A percentile compares a stretch with the other conserved stretches of the same genome.
Evolutionary conservation across 192 early-diverging fungal species (phyloP).

Genomic region (Linnemannia hyalina): DNA sequence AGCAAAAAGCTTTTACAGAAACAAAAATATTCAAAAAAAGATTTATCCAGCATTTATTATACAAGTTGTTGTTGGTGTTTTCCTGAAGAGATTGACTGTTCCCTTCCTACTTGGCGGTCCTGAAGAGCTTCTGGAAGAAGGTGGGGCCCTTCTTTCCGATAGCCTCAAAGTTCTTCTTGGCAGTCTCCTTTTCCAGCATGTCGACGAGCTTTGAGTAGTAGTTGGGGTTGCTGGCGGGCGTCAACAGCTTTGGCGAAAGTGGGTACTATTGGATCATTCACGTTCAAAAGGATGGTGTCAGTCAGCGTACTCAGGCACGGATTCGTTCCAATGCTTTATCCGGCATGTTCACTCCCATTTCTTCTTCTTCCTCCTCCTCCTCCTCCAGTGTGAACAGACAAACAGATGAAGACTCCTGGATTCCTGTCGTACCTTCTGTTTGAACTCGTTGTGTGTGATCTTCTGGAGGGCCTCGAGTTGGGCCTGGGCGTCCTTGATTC

Average conservation of each 20-base stretch:
- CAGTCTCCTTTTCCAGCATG: conserved; percentile 62
- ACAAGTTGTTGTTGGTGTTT: not conserved
- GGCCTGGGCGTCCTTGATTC: conserved; percentile 45
- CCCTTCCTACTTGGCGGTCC: conserved; percentile 34
- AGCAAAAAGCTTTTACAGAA: not conserved
- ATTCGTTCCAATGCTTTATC: not conserved
- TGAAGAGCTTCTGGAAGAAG: conserved; percentile 51
- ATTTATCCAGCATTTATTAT: conserved; percentile 2
- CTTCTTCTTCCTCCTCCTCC: too few species aligned
- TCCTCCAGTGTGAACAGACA: too few species aligned
- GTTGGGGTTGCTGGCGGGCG: conserved; percentile 67
- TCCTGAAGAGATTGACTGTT: not conserved
- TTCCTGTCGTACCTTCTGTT: conserved; percentile 56
- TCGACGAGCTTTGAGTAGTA: conserved; percentile 66
- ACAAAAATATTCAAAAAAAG: not conserved
- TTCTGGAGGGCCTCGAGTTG: conserved; percentile 63
- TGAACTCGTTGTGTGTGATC: conserved; percentile 65
- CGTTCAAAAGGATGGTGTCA: not conserved
- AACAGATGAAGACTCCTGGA: not conserved
- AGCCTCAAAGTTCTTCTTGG: conserved; percentile 60
- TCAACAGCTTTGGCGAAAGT: conserved; percentile 66
- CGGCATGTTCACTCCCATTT: not conserved
- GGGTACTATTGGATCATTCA: conserved; percentile 58
- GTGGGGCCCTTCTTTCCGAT: conserved; percentile 54
- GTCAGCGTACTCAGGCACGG: not conserved